These are phyloP conservation scores for Achaetomiella virescens DNA, from an alignment of 495 filamentous ascomycete species.

Conservation along the genomic window DNA sequence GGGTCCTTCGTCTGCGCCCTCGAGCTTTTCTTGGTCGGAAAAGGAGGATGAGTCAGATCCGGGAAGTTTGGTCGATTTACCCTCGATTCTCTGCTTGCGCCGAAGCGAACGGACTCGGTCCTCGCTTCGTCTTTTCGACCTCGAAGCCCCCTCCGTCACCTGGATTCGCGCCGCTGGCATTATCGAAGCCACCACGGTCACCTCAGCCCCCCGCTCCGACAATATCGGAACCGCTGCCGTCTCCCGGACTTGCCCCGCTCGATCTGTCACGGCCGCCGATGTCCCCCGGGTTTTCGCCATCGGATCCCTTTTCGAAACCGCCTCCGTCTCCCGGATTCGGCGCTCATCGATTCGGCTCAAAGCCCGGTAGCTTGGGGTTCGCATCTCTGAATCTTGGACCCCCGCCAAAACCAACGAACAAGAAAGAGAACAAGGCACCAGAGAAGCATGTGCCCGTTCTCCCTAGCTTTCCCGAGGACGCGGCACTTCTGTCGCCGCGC, in stretches of 20 bases:
- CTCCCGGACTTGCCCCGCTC: slow-evolving; percentile 14
- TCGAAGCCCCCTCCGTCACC: slow-evolving; percentile 26
- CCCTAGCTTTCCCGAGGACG: slow-evolving; percentile 31
- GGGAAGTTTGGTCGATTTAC: slow-evolving; percentile 37
- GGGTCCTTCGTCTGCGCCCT: slow-evolving; percentile 54
- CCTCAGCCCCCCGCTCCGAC: slow-evolving; percentile 1
- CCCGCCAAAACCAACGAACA: slow-evolving; percentile 6
- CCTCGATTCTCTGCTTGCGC: slow-evolving; percentile 22
- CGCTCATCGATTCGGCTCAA: slow-evolving; percentile 27
- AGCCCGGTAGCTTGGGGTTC: slow-evolving; percentile 29
- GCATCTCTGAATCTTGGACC: slow-evolving; percentile 24
- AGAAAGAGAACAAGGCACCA: slow-evolving; percentile 15
- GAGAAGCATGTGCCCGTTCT: slow-evolving; percentile 28
- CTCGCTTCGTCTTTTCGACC: slow-evolving; percentile 21
- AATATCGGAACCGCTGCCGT: slow-evolving; percentile 26
- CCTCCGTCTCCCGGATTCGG: slow-evolving; percentile 39
- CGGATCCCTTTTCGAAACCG: slow-evolving; percentile 24
- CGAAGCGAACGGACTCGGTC: slow-evolving; percentile 20
- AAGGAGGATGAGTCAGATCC: slow-evolving; percentile 37
- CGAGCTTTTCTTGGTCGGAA: slow-evolving; percentile 46
- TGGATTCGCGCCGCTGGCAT: slow-evolving; percentile 6
- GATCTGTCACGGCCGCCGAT: slow-evolving; percentile 16
- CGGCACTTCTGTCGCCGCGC: slow-evolving; percentile 46
- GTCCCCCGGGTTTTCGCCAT: slow-evolving; percentile 19
- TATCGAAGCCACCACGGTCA: slow-evolving; percentile 11